Evolutionary conservation across 345 rosid genomes (phyloP).

Genomic region (Gossypium thurberi): DNA sequence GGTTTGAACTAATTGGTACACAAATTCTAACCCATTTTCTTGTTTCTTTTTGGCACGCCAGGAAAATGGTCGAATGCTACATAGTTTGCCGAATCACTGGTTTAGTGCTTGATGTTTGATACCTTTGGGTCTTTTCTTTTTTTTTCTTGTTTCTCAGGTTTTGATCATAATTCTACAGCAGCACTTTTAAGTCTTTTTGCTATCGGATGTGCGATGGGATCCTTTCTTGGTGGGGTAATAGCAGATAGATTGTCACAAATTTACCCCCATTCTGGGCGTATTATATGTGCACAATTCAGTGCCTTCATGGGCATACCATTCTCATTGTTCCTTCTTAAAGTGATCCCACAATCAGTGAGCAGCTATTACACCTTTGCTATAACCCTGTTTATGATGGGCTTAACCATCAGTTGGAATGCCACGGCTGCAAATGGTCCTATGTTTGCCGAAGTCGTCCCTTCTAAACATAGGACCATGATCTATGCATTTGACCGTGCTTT

Average conservation of each 20-base stretch:
- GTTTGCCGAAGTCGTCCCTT: slow-evolving; percentile 90
- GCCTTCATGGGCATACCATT: slow-evolving; percentile 95
- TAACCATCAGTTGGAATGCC: slow-evolving; percentile 83
- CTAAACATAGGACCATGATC: slow-evolving; percentile 89
- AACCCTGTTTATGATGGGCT: slow-evolving; percentile 77
- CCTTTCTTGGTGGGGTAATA: slow-evolving; percentile 62
- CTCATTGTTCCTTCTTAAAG: slow-evolving; percentile 64
- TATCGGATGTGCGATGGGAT: slow-evolving; percentile 69
- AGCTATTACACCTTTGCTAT: slow-evolving; percentile 55
- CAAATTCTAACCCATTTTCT: not conserved
- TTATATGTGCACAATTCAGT: slow-evolving; percentile 94
- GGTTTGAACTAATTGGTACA: slow-evolving; percentile 91
- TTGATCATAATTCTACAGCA: slow-evolving; percentile 70
- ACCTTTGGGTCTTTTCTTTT: slow-evolving; percentile 1
- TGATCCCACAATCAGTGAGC: slow-evolving; percentile 58
- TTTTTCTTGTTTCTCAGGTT: slow-evolving; percentile 36
- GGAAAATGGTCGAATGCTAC: not conserved
- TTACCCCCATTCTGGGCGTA: slow-evolving; percentile 72
- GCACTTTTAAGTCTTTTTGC: slow-evolving; percentile 76
- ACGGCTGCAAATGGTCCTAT: slow-evolving; percentile 89
- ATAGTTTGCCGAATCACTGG: not conserved
- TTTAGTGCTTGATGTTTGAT: slow-evolving; percentile 3
- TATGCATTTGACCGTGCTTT: slow-evolving; percentile 92
- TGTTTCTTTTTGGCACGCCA: not conserved
- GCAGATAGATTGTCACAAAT: slow-evolving; percentile 58